Evolutionary conservation across 257 asterid genomes (phyloP).

Genomic region (Gentiana straminea): DNA sequence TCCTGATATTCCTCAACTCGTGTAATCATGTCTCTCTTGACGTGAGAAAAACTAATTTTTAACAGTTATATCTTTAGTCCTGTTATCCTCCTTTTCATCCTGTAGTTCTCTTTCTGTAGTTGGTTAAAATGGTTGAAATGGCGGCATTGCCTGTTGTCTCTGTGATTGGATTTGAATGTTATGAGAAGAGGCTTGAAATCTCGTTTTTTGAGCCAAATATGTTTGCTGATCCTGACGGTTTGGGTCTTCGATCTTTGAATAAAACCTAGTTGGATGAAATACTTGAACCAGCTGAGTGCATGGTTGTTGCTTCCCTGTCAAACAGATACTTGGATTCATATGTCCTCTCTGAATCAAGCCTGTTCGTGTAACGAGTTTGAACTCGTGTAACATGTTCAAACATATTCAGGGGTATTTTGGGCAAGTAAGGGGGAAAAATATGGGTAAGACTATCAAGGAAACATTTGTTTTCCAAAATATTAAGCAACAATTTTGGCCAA

Average conservation of each 20-base stretch:
- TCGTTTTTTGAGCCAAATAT: constrained; percentile 53
- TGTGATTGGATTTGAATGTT: constrained; percentile 80
- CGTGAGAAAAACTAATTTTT: constrained; percentile 28
- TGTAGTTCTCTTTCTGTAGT: constrained; percentile 20
- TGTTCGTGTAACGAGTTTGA: constrained; percentile 60
- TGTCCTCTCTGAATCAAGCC: constrained; percentile 87
- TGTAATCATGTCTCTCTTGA: constrained; percentile 33
- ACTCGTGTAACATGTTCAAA: too few species aligned
- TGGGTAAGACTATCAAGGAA: too few species aligned
- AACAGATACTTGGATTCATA: constrained; percentile 61
- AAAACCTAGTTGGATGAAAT: constrained; percentile 62
- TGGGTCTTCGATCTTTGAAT: constrained; percentile 56
- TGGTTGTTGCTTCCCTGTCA: constrained; percentile 59
- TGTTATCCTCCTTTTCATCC: constrained; percentile 55
- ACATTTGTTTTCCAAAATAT: too few species aligned
- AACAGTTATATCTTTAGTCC: constrained; percentile 16
- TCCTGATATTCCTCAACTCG: constrained; percentile 50
- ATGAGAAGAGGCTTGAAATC: constrained; percentile 78
- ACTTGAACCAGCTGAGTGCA: constrained; percentile 74
- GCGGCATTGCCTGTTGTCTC: constrained; percentile 46
- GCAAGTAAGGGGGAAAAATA: too few species aligned
- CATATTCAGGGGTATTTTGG: too few species aligned
- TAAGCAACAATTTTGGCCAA: too few species aligned
- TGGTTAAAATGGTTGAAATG: constrained; percentile 16
- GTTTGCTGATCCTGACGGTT: constrained; percentile 73